phyloP scores from a whole-genome alignment of 768 basidiomycete species.

The Agrocybe pediades region DNA sequence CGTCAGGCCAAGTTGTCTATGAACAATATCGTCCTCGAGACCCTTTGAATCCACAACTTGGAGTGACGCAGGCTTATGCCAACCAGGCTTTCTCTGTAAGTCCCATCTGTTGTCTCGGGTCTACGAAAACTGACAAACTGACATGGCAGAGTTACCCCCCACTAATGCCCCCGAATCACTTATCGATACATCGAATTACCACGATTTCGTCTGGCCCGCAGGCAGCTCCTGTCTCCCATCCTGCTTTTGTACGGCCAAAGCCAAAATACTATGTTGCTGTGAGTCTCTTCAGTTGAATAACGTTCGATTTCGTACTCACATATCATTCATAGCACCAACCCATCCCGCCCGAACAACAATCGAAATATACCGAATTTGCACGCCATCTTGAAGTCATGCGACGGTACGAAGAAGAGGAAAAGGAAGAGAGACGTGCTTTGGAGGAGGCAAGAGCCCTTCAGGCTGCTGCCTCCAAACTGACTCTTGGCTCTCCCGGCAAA shows the following conservation, averaged over 20 bases:
- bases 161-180: not conserved
- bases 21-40: too few species aligned
- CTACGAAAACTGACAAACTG: too few species aligned
- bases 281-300: too few species aligned
- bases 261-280: constrained; percentile 2
- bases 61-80: too few species aligned
- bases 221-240: not conserved
- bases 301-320: not conserved
- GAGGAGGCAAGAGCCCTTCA: not conserved
- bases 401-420: constrained; percentile 13
- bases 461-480: not conserved
- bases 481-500: too few species aligned
- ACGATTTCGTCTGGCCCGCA: too few species aligned
- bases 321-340: constrained; percentile 17
- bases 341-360: constrained; percentile 21
- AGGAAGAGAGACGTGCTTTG: not conserved
- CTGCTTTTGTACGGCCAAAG: not conserved
- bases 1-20: too few species aligned
- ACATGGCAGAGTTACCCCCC: not conserved
- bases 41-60: too few species aligned
- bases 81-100: too few species aligned
- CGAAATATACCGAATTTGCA: constrained; percentile 27
- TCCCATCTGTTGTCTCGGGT: too few species aligned
- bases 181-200: not conserved
- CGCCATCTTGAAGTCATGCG: constrained; percentile 23